These are phyloP conservation scores for Crithidia thermophila DNA, from an alignment of 208 protist genomes.

Conservation along the genomic window DNA sequence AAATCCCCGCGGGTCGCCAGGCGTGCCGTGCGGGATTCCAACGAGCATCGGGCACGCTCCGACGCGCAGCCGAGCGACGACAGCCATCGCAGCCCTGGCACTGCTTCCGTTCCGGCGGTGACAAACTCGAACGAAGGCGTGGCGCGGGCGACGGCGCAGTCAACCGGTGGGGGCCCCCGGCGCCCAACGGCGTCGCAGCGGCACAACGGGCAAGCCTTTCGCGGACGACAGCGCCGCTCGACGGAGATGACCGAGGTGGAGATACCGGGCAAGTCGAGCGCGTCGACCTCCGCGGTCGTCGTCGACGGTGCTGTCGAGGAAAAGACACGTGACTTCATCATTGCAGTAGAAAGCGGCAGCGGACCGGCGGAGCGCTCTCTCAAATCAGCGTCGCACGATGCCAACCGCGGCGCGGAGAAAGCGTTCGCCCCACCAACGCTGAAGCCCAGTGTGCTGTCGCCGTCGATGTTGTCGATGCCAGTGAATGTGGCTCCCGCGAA, in stretches of 20 bases:
- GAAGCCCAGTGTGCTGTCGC: constrained; percentile 11
- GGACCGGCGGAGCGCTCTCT: not conserved
- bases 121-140: not conserved
- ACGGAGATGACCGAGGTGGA: constrained; percentile 22
- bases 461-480: not conserved
- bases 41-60: not conserved
- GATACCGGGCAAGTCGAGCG: not conserved
- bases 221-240: constrained; percentile 14
- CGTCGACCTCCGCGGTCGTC: not conserved
- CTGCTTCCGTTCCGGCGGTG: not conserved
- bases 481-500: not conserved
- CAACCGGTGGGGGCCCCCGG: not conserved
- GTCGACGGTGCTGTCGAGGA: not conserved
- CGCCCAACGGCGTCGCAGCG: constrained; percentile 3
- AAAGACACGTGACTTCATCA: not conserved
- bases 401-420: not conserved
- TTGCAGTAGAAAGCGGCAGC: not conserved
- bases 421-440: not conserved
- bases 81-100: not conserved
- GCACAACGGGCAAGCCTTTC: constrained; percentile 1
- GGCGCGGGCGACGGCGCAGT: not conserved
- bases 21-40: not conserved
- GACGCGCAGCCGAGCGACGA: not conserved
- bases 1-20: not conserved
- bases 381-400: not conserved